Base-by-base conservation (phyloP, 345 rosid species). In the Trapa bicornis region DNA sequence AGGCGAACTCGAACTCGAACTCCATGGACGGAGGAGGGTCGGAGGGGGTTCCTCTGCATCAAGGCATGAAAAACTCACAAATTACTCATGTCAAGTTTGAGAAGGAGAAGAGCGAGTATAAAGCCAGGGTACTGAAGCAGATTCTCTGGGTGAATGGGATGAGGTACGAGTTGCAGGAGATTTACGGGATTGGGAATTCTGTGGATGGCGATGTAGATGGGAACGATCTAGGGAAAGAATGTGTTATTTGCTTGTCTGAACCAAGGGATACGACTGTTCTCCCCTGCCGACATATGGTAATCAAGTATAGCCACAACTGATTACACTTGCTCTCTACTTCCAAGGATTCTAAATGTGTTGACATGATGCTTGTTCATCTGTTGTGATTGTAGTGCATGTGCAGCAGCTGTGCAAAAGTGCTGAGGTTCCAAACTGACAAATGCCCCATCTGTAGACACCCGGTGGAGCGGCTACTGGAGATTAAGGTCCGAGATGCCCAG, bases 381-480 rank as follows among this genome's bases (percentile, higher is more conserved):
- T 64, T 41, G 42, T 71, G 61, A 5, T 12, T 74, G 85, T 87
- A 91, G 99, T 94, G 99, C 72, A 91, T 94, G 99, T 94, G 99
- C 70, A 89, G 93, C 47, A 90, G 89, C 32, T 94, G 99, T 39
- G 99, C 97, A 9, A 91, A 91, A 82, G 96, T 89, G 41, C 79
- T 91, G 80, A 82, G 96, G 84, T 86, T 85, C 78, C 95, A 89
- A 76, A 85, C 96, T 3, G 85, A 83, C 54, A 79, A 92, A 3
- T 94, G 99, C 79, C 99, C 99, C 6, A 91, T 94, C 60, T 94
- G 99, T 76, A 77, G 99, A 65, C 99, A 94, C 68, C 97, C 97
- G 3, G 92, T 94, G 0, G 96, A 94, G 76, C 84, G 99, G 82
- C 96, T 91, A 69, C 77, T 91, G 79, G 97, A 91, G 85, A 89